Evolutionary conservation across 306 rosid genomes (phyloP).

Genomic region (Quercus alba): DNA sequence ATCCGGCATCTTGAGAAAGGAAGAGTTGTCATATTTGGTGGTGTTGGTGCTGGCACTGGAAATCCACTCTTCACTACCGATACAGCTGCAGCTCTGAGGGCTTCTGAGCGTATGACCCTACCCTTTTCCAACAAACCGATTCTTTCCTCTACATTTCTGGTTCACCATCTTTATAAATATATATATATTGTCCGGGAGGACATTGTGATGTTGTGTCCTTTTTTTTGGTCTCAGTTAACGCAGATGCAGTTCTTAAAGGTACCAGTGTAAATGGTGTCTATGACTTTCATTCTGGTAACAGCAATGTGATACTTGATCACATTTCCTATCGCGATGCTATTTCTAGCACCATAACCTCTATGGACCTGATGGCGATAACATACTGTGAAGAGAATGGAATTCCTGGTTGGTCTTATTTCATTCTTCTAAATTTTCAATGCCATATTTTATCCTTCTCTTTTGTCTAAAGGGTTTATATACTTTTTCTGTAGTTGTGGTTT

Average conservation of each 20-base stretch:
- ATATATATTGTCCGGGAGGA: not conserved
- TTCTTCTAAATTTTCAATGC: not conserved
- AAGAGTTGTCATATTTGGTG: conserved; percentile 68
- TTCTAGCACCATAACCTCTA: conserved; percentile 44
- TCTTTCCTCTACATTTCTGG: not conserved
- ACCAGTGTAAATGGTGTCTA: conserved; percentile 48
- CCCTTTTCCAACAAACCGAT: not conserved
- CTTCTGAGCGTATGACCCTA: conserved; percentile 48
- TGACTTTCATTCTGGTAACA: conserved; percentile 49
- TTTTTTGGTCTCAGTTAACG: conserved; percentile 36
- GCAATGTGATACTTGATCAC: conserved; percentile 46
- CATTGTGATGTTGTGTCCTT: not conserved
- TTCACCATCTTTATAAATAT: too few relatives aligned
- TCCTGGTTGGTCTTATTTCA: conserved; percentile 50
- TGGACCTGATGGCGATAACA: conserved; percentile 52
- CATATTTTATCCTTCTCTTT: not conserved
- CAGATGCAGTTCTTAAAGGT: conserved; percentile 60
- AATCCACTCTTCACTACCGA: conserved; percentile 54
- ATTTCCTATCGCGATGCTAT: conserved; percentile 51
- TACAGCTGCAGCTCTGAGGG: conserved; percentile 58
- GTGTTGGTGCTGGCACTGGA: conserved; percentile 55
- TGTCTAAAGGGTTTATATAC: conserved; percentile 15
- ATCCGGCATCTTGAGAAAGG: conserved; percentile 76
- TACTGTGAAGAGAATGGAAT: conserved; percentile 58
- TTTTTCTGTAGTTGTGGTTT: conserved; percentile 47